phyloP scores from a whole-genome alignment of 2,329 filamentous ascomycete species.

The Alternaria arbusti region DNA sequence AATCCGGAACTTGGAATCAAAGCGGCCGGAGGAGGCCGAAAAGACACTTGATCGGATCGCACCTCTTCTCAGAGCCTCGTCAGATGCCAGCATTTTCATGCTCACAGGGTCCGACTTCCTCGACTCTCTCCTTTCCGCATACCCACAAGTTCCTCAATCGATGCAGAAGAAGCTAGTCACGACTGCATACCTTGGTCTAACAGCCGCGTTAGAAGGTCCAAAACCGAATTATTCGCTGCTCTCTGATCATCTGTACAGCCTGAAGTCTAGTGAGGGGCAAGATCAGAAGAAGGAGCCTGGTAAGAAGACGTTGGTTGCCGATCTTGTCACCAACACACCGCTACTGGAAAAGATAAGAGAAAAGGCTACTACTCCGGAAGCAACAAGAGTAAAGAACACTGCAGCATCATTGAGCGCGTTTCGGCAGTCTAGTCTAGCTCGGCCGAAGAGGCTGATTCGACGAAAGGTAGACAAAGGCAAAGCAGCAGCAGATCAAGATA shows the following conservation, averaged over 20 bases:
- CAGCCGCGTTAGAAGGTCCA: conserved; percentile 70
- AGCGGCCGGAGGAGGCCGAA: conserved; percentile 64
- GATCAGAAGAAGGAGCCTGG: conserved; percentile 54
- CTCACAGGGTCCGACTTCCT: conserved; percentile 87
- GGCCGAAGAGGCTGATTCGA: conserved; percentile 59
- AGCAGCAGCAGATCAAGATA: conserved; percentile 48
- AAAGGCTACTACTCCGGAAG: conserved; percentile 58
- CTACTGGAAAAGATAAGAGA: conserved; percentile 69
- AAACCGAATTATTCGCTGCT: conserved; percentile 76
- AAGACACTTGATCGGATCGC: conserved; percentile 65
- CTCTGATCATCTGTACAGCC: conserved; percentile 80
- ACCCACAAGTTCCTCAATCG: conserved; percentile 65
- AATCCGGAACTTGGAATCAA: conserved; percentile 68
- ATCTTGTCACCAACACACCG: conserved; percentile 81
- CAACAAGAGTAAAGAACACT: conserved; percentile 65
- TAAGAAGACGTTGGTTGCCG: conserved; percentile 72
- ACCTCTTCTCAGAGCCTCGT: conserved; percentile 67
- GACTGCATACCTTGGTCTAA: conserved; percentile 75
- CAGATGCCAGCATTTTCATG: conserved; percentile 65
- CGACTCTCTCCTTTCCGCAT: conserved; percentile 74
- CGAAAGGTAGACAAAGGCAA: conserved; percentile 73
- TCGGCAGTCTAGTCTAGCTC: conserved; percentile 60
- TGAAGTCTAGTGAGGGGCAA: conserved; percentile 74
- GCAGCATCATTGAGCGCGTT: conserved; percentile 67
- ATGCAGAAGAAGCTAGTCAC: conserved; percentile 73